phyloP scores from a whole-genome alignment of 1,284 basidiomycete genomes.

The Peniophora sp. region DNA sequence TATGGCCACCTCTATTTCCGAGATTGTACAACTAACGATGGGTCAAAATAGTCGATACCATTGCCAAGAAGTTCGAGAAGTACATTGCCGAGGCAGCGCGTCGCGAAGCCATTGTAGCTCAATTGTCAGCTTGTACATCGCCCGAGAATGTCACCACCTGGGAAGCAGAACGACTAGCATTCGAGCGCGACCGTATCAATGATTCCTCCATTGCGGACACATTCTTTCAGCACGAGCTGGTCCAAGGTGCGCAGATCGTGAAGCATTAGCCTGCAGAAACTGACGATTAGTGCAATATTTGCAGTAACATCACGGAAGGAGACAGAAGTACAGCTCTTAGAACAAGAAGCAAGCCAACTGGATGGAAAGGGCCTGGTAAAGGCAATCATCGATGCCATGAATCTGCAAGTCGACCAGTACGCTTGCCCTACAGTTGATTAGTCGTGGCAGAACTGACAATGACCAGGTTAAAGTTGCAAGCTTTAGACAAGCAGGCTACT shows the following conservation, averaged over 20 bases:
- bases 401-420: not conserved
- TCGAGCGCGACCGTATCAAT: too few relatives aligned
- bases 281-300: not conserved
- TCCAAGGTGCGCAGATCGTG: too few relatives aligned
- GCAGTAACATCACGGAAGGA: not conserved
- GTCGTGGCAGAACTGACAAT: too few relatives aligned
- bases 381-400: not conserved
- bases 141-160: not conserved
- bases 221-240: not conserved
- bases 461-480: too few relatives aligned
- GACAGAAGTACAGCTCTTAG: not conserved
- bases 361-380: not conserved
- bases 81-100: not conserved
- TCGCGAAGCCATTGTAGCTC: not conserved
- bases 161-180: not conserved
- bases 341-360: not conserved
- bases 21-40: too few relatives aligned
- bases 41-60: too few relatives aligned
- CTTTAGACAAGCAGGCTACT: too few relatives aligned
- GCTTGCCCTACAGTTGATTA: not conserved
- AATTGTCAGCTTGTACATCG: not conserved
- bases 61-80: too few relatives aligned
- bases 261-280: not conserved
- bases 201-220: not conserved
- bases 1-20: too few relatives aligned